These are phyloP conservation scores for Solanum chaucha DNA, from an alignment of 257 asterid species.

Conservation along the genomic window DNA sequence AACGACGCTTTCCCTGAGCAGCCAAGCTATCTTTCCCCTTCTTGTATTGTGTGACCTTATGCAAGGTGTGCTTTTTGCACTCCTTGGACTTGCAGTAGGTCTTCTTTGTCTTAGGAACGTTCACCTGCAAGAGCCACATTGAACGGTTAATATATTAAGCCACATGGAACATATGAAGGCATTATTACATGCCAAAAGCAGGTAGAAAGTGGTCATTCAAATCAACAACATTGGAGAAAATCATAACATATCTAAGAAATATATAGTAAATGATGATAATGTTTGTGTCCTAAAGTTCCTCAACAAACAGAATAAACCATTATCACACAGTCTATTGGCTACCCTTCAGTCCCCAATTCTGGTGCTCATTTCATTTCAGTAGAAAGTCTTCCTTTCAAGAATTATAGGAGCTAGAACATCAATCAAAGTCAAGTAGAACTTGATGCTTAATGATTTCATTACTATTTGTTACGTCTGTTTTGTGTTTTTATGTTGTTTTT, in stretches of 20 bases:
- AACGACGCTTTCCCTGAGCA: constrained; percentile 7
- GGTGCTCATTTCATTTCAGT: background rate
- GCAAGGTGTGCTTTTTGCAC: constrained; percentile 3
- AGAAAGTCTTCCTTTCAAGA: background rate
- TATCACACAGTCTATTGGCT: background rate
- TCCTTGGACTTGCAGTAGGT: constrained; percentile 4
- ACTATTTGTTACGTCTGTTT: background rate
- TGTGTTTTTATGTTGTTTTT: background rate
- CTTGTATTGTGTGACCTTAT: constrained; percentile 1
- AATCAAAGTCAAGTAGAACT: background rate
- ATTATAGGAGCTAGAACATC: background rate
- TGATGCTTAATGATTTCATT: background rate
- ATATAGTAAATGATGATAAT: background rate
- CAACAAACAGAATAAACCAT: background rate
- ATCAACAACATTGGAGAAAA: background rate
- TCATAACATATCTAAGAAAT: background rate
- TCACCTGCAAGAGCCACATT: background rate
- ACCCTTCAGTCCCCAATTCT: background rate
- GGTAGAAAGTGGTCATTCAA: background rate
- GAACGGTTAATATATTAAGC: background rate
- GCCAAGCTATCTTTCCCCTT: constrained; percentile 1
- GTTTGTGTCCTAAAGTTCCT: background rate
- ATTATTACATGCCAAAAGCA: background rate
- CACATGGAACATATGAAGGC: background rate
- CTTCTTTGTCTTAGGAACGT: constrained; percentile 1